Evolutionary conservation across 192 early-diverging fungal species (phyloP).

Genomic region (Linnemannia hyalina): DNA sequence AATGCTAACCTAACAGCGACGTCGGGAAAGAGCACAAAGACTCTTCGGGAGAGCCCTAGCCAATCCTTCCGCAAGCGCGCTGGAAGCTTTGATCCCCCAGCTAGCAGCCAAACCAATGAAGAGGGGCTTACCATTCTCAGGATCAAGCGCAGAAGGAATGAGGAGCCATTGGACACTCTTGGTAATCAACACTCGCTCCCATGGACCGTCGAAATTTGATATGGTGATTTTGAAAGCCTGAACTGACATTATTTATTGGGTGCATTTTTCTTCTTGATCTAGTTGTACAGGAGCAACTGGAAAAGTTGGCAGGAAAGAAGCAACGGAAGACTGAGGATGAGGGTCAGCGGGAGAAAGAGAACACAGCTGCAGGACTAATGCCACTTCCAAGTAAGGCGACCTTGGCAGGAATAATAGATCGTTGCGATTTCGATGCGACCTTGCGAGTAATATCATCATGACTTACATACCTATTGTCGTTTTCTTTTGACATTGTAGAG

Average conservation of each 20-base stretch:
- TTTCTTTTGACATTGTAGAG: background rate
- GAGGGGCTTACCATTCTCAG: conserved; percentile 74
- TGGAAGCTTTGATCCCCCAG: background rate
- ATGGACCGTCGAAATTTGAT: background rate
- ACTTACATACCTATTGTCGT: background rate
- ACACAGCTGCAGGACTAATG: conserved; percentile 3
- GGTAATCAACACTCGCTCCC: conserved; percentile 37
- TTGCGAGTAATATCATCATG: background rate
- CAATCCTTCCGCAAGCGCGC: background rate
- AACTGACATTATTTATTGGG: background rate
- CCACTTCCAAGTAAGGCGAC: conserved; percentile 12
- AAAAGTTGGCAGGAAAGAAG: conserved; percentile 40
- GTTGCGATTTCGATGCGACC: background rate
- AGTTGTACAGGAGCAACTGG: conserved; percentile 67
- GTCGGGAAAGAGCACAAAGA: background rate
- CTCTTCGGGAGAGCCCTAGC: background rate
- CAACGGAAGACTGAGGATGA: conserved; percentile 25
- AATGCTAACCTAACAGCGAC: background rate
- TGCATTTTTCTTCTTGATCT: conserved; percentile 5
- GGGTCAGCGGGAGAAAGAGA: conserved; percentile 18
- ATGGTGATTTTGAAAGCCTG: background rate
- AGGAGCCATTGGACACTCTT: conserved; percentile 80
- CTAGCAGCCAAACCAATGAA: background rate
- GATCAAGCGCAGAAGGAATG: conserved; percentile 81
- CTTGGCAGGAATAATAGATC: background rate